A percentile compares a stretch with the other conserved stretches of the same genome.
Conservation (phyloP, 441 rosid species). For the Gossypium gossypioides region DNA sequence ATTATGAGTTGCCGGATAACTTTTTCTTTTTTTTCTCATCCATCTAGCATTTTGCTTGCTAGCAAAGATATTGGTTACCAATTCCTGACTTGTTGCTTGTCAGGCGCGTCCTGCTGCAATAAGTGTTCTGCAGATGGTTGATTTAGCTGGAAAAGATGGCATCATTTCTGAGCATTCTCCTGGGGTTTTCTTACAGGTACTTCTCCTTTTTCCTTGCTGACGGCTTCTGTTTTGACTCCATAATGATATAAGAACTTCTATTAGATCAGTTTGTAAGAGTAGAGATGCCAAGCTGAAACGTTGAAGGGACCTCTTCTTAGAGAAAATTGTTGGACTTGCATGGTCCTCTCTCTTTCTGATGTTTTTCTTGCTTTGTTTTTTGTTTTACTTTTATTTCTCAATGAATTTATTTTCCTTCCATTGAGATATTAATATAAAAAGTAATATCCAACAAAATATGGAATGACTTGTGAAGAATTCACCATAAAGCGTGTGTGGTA, state of each 20-base stretch:
- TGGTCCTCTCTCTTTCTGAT: not conserved
- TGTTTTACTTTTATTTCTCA: not conserved
- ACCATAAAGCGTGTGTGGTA: not conserved
- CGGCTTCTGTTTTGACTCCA: not conserved
- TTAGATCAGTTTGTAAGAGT: not conserved
- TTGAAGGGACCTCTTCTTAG: not conserved
- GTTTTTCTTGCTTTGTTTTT: not conserved
- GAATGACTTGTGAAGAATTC: not conserved
- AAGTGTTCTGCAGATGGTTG: conserved; percentile 46
- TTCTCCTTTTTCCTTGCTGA: conserved; percentile 4
- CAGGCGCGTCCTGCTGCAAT: conserved; percentile 77
- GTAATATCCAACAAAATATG: not conserved
- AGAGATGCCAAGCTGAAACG: not conserved
- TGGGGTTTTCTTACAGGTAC: conserved; percentile 87
- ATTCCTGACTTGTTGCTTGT: conserved; percentile 19
- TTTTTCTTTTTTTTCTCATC: not conserved
- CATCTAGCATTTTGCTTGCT: conserved; percentile 9
- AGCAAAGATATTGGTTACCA: conserved; percentile 14
- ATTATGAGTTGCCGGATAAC: not conserved
- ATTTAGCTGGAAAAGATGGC: conserved; percentile 68
- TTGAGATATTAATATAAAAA: not conserved
- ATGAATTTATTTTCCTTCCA: not conserved
- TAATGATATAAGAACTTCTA: not conserved
- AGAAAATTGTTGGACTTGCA: not conserved
- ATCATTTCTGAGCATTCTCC: conserved; percentile 67